Percentiles rank a stretch among this genome's conserved stretches.
These are phyloP conservation scores for Pisolithus thermaeus DNA, from an alignment of 1,284 basidiomycete species.

Conservation along the genomic window DNA sequence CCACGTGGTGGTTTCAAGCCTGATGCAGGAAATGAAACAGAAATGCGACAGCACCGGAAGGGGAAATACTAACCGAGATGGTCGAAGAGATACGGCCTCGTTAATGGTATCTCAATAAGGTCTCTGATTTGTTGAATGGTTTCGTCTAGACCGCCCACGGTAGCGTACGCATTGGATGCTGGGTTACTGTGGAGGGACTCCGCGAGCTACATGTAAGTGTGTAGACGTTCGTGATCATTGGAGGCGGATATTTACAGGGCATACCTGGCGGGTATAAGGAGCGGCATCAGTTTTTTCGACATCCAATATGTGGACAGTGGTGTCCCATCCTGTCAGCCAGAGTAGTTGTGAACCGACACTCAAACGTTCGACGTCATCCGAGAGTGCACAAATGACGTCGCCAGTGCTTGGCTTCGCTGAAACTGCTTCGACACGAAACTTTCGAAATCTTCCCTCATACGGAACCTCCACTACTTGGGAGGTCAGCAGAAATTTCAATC, in stretches of 20 bases:
- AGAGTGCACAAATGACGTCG: conserved; percentile 30
- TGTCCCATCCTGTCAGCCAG: conserved; percentile 63
- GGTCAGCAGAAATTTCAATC: conserved; percentile 64
- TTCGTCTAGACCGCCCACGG: conserved; percentile 83
- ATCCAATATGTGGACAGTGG: conserved; percentile 43
- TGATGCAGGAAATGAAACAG: conserved; percentile 24
- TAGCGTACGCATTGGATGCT: conserved; percentile 54
- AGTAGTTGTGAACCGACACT: conserved; percentile 36
- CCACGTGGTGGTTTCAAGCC: conserved; percentile 87
- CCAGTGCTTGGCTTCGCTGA: conserved; percentile 30
- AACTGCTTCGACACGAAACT: conserved; percentile 49
- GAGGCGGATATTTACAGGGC: conserved; percentile 5
- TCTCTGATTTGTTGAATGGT: conserved; percentile 90
- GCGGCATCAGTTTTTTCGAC: conserved; percentile 16
- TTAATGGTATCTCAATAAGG: conserved; percentile 92
- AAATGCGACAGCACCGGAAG: conserved; percentile 5
- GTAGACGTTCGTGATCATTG: conserved; percentile 12
- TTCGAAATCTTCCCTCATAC: conserved; percentile 56
- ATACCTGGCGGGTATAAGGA: conserved; percentile 29
- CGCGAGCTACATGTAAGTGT: conserved; percentile 31
- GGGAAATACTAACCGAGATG: conserved; percentile 63
- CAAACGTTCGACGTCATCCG: conserved; percentile 37
- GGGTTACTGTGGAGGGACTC: conserved; percentile 39
- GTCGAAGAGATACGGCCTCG: conserved; percentile 83
- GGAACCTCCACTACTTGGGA: conserved; percentile 57